Percentiles rank a stretch among this genome's conserved stretches.
Conservation (phyloP, 176 grass and related monocot species). For the Eragrostis curvula region DNA sequence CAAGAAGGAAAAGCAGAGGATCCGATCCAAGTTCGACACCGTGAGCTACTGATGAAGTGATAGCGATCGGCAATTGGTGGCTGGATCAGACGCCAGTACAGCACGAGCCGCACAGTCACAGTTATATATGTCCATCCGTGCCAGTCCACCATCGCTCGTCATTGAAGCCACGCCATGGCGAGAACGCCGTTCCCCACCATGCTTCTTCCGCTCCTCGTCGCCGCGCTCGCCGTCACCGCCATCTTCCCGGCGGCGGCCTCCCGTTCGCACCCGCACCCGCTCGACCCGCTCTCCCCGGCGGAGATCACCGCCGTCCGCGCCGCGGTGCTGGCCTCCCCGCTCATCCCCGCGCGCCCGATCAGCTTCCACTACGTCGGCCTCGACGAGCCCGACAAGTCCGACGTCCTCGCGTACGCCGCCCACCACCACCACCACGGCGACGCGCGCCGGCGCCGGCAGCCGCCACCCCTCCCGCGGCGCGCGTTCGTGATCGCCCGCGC, state of each 20-base stretch:
- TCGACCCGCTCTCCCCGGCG: background rate
- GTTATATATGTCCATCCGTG: background rate
- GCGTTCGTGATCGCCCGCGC: background rate
- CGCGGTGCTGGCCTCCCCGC: background rate
- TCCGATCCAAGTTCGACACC: too few species aligned
- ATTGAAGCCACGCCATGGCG: background rate
- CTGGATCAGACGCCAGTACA: too few species aligned
- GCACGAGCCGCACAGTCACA: background rate
- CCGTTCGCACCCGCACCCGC: background rate
- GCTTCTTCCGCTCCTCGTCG: background rate
- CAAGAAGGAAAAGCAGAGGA: background rate
- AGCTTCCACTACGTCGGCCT: conserved; percentile 69
- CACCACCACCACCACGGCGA: conserved; percentile 46
- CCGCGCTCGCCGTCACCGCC: background rate
- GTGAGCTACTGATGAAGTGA: too few species aligned
- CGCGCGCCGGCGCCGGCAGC: conserved; percentile 32
- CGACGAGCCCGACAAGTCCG: conserved; percentile 76
- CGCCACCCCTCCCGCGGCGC: conserved; percentile 11
- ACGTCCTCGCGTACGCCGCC: conserved; percentile 42
- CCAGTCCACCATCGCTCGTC: background rate
- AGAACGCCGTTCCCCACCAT: background rate
- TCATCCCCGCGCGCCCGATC: conserved; percentile 44
- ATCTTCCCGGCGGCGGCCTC: background rate
- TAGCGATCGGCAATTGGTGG: too few species aligned
- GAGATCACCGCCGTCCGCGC: background rate